Percentiles rank a stretch among this genome's conserved stretches.
These are phyloP conservation scores for Gaultheria prostrata DNA, from an alignment of 148 eudicot species.

Conservation along the genomic window DNA sequence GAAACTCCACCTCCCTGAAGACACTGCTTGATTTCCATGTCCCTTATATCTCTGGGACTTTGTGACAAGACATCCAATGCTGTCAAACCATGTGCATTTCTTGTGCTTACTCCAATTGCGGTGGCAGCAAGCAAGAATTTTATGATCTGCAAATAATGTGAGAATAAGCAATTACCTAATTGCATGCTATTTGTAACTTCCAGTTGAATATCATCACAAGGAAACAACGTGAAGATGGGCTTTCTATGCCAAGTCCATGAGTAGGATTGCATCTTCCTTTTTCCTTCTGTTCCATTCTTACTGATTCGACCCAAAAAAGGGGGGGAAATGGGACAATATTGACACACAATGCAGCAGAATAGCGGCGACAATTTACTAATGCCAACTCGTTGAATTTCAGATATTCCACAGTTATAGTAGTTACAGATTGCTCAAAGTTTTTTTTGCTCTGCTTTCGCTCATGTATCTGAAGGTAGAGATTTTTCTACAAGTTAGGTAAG, in stretches of 20 bases:
- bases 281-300: neutral
- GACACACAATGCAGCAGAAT: neutral
- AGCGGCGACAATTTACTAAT: neutral
- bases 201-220: neutral
- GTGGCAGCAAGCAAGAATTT: constrained; percentile 13
- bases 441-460: neutral
- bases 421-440: neutral
- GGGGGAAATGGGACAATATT: neutral
- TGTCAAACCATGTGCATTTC: constrained; percentile 22
- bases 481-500: neutral
- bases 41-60: constrained; percentile 21
- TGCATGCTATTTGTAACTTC: too few species aligned
- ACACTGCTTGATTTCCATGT: constrained; percentile 17
- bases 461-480: neutral
- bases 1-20: constrained; percentile 2
- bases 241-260: neutral
- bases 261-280: neutral
- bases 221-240: neutral
- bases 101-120: constrained; percentile 3
- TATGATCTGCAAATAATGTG: constrained; percentile 14
- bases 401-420: neutral
- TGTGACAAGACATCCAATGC: constrained; percentile 20
- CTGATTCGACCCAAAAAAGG: too few species aligned
- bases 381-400: neutral
- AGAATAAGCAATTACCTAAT: neutral